These are phyloP conservation scores for Fraxinus pennsylvanica DNA, from an alignment of 257 asterid genomes.

Conservation along the genomic window DNA sequence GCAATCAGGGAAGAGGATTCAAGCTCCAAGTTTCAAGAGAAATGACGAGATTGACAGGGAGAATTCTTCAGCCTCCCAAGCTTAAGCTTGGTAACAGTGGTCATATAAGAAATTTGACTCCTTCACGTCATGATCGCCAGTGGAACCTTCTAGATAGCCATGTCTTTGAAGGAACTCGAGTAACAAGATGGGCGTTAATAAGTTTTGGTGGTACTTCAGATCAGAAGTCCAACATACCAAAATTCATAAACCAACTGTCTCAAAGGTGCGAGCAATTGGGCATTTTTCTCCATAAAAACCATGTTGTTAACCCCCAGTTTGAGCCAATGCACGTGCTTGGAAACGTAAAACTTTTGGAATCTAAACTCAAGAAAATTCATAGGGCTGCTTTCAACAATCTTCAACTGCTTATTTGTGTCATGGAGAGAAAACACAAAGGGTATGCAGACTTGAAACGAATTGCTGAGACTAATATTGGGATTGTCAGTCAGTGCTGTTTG, in stretches of 20 bases:
- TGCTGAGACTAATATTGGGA: slow-evolving; percentile 78
- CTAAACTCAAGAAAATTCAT: slow-evolving; percentile 67
- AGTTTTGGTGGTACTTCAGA: slow-evolving; percentile 82
- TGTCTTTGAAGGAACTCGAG: slow-evolving; percentile 75
- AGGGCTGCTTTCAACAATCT: slow-evolving; percentile 59
- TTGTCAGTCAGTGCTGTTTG: slow-evolving; percentile 87
- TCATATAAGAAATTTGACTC: slow-evolving; percentile 65
- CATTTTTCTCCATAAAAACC: slow-evolving; percentile 59
- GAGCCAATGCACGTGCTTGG: slow-evolving; percentile 87
- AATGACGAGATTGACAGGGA: slow-evolving; percentile 77
- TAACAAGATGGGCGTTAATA: slow-evolving; percentile 79
- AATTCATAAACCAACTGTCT: slow-evolving; percentile 72
- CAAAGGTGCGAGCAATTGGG: slow-evolving; percentile 83
- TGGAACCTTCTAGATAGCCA: slow-evolving; percentile 95
- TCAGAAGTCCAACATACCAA: slow-evolving; percentile 59
- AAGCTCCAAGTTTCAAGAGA: slow-evolving; percentile 67
- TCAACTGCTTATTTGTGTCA: slow-evolving; percentile 85
- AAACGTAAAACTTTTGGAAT: slow-evolving; percentile 66
- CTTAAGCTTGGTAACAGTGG: slow-evolving; percentile 91
- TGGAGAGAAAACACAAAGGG: slow-evolving; percentile 96
- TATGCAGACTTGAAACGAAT: slow-evolving; percentile 90
- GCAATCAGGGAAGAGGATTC: slow-evolving; percentile 66
- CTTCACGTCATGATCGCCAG: slow-evolving; percentile 80
- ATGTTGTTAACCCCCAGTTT: slow-evolving; percentile 59
- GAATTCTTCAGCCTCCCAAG: slow-evolving; percentile 92